Percentiles rank a stretch among this genome's conserved stretches.
Evolutionary conservation across 305 asterid species (phyloP).

Genomic region (Euphrasia arctica): DNA sequence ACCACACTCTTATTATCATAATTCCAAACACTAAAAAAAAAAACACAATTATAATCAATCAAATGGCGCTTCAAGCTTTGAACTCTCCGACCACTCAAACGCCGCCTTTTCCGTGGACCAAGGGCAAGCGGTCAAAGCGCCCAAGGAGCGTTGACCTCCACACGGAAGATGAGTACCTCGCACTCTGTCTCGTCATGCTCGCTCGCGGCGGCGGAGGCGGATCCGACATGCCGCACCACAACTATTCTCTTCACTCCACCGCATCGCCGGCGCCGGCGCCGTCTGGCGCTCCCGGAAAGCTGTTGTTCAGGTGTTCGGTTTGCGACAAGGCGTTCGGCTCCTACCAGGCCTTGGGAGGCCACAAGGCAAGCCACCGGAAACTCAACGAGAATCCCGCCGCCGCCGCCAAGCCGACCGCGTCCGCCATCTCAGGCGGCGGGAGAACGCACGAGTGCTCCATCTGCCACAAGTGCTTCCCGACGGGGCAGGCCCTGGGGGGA

Average conservation of each 20-base stretch:
- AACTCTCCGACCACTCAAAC: conserved; percentile 42
- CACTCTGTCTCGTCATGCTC: conserved; percentile 70
- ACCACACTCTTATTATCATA: neutral
- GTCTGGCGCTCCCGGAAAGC: conserved; percentile 8
- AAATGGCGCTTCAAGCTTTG: conserved; percentile 65
- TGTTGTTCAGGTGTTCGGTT: conserved; percentile 50
- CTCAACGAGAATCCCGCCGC: conserved; percentile 27
- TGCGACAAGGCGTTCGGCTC: conserved; percentile 56
- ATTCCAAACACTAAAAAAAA: neutral
- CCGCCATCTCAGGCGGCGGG: conserved; percentile 27
- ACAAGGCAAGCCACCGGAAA: conserved; percentile 85
- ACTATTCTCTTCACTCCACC: conserved; percentile 15
- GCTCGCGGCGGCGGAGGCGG: conserved; percentile 38
- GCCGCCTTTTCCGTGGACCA: conserved; percentile 43
- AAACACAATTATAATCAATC: neutral
- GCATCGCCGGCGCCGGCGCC: conserved; percentile 7
- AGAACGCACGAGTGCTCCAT: conserved; percentile 66
- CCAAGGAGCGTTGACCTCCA: conserved; percentile 27
- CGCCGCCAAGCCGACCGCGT: conserved; percentile 25
- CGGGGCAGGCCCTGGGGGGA: conserved; percentile 87
- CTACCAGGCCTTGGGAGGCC: conserved; percentile 87
- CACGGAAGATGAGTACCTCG: conserved; percentile 60
- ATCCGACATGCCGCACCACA: conserved; percentile 19
- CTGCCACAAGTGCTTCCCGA: conserved; percentile 71
- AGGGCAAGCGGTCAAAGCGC: conserved; percentile 60